Evolutionary conservation across 202 grass and related monocot genomes (phyloP), one percentile per base, ranked within the genome.

Genomic region (Zoysia matrella): DNA sequence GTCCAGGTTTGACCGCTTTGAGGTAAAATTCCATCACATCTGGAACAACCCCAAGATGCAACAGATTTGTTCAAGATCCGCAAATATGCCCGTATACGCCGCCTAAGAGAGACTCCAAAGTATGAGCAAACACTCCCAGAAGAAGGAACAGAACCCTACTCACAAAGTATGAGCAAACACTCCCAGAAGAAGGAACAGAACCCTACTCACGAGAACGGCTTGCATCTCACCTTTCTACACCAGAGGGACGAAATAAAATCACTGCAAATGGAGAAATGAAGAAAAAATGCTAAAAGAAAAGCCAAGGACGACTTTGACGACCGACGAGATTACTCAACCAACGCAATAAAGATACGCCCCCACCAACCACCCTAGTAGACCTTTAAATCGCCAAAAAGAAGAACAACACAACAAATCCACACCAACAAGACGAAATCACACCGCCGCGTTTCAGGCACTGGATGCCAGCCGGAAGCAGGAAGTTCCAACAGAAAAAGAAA

Each of bases 261-360:
- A 30, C 62, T 67, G 12, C 3, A 61, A 22, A 22, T 22, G 22
- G 22, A 22, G 22, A 22, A 22, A 22, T 22, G 51, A 40, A 39
- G 39, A 50, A 7, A 47, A 1, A 22, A 30, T 22, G 22, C 22
- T 54, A 13, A 64, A 86, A 40, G 12, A 51, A 82, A 79, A 47
- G 53, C 69, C 50, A 54, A 67, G 67, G 15, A 64, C 4, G 48
- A 41, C 55, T 6, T 73, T 78, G 87, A 77, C 58, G 67, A 11
- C 52, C 61, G 87, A 77, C 58, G 67, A 89, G 47, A 86, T 67
- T 0, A 47, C 54, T 69, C 80, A 90, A 77, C 73, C 1, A 78
- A 73, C 87, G 13, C 47, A 78, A 73, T 60, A 73, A 65, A 78
- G 79, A 72, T 63, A 60, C 53, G 22, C 44, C 16, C 10, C 73